Conservation (phyloP, 1,139 yeast species). For the Saccharomyces hybrid region DNA sequence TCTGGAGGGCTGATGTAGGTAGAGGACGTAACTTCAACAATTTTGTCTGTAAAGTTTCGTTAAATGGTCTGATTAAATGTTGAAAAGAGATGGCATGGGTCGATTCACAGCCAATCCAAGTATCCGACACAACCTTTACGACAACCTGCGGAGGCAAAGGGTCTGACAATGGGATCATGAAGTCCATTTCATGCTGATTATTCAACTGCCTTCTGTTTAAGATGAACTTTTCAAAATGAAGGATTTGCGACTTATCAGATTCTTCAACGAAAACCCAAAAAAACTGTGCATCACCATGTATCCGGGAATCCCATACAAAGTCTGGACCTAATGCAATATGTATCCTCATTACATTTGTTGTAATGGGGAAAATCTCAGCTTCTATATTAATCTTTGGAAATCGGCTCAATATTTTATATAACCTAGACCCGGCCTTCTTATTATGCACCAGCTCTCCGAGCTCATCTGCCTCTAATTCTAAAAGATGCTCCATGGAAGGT, state of each 20-base stretch:
- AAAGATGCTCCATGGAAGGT: conserved; percentile 60
- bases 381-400: conserved; percentile 70
- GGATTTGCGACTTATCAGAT: conserved; percentile 61
- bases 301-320: conserved; percentile 72
- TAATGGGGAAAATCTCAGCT: conserved; percentile 85
- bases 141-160: conserved; percentile 86
- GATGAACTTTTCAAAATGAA: conserved; percentile 78
- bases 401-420: conserved; percentile 55
- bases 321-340: conserved; percentile 66
- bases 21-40: conserved; percentile 75
- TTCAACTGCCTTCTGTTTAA: conserved; percentile 52
- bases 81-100: conserved; percentile 78
- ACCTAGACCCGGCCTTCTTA: conserved; percentile 55
- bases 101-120: conserved; percentile 85
- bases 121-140: conserved; percentile 70
- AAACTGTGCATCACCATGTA: conserved; percentile 78
- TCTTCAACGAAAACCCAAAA: conserved; percentile 94
- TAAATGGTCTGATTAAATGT: conserved; percentile 80
- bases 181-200: conserved; percentile 67
- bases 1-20: conserved; percentile 73
- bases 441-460: conserved; percentile 88
- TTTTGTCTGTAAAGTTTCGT: conserved; percentile 79
- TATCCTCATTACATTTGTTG: conserved; percentile 77
- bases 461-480: conserved; percentile 70
- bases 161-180: conserved; percentile 84